phyloP scores from a whole-genome alignment of 75 land plant species.

The Cupressus sempervirens region DNA sequence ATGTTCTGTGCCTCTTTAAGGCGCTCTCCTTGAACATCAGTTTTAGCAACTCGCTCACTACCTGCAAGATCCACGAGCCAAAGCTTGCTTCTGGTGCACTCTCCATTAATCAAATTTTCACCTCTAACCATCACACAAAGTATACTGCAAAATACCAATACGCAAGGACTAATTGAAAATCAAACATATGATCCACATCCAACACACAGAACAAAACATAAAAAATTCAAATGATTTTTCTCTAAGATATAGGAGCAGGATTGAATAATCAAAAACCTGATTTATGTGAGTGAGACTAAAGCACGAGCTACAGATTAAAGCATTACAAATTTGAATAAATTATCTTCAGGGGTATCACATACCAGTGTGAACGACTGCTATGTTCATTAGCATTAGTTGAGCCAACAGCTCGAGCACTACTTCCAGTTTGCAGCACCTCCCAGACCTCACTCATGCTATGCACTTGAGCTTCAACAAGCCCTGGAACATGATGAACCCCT shows the following conservation, averaged over 20 bases:
- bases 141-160: constrained; percentile 46
- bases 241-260: not conserved
- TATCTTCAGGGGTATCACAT: not conserved
- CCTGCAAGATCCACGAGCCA: constrained; percentile 99
- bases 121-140: constrained; percentile 95
- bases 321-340: not conserved
- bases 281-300: too few species aligned
- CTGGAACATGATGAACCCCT: constrained; percentile 93
- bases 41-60: constrained; percentile 91
- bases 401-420: constrained; percentile 86
- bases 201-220: not conserved
- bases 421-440: constrained; percentile 91
- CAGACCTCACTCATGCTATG: constrained; percentile 81
- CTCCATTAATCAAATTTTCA: constrained; percentile 76
- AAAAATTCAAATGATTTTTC: not conserved
- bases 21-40: constrained; percentile 94
- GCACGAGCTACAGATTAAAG: not conserved
- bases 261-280: not conserved
- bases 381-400: constrained; percentile 92
- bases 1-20: constrained; percentile 95
- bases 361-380: constrained; percentile 99
- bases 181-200: not conserved
- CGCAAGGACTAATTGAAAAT: not conserved
- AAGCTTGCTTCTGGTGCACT: constrained; percentile 88
- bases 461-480: constrained; percentile 82